phyloP scores from a whole-genome alignment of 2,329 filamentous ascomycete species.

The Emydomyces testavorans region DNA sequence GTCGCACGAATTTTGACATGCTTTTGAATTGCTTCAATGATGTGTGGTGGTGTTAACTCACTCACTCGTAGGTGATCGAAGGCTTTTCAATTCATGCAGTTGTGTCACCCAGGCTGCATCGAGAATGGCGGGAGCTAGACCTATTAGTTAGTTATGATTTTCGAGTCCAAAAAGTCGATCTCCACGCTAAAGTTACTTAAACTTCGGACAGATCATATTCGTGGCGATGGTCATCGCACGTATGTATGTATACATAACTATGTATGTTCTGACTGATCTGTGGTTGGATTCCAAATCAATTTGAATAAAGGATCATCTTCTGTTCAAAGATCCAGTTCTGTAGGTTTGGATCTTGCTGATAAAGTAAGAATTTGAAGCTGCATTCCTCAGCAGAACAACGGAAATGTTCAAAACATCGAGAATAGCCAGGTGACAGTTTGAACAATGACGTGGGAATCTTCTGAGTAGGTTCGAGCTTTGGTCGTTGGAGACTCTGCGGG shows the following conservation, averaged over 20 bases:
- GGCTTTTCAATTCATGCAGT: not conserved
- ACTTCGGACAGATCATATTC: slow-evolving; percentile 1
- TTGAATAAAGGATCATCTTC: too few relatives aligned
- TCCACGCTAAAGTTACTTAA: slow-evolving; percentile 2
- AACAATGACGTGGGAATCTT: slow-evolving; percentile 51
- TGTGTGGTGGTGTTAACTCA: too few relatives aligned
- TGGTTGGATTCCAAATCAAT: too few relatives aligned
- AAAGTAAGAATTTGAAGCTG: too few relatives aligned
- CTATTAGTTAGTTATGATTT: not conserved
- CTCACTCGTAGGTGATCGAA: not conserved
- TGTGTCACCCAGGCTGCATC: not conserved
- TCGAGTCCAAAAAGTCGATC: not conserved
- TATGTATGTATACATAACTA: too few relatives aligned
- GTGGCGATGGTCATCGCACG: not conserved
- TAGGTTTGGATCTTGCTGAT: too few relatives aligned
- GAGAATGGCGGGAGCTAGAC: not conserved
- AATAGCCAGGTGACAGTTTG: too few relatives aligned
- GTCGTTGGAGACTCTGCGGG: slow-evolving; percentile 47
- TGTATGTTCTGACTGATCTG: too few relatives aligned
- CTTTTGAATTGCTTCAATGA: too few relatives aligned
- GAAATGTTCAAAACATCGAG: too few relatives aligned
- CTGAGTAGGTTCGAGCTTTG: slow-evolving; percentile 55
- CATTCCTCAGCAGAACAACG: too few relatives aligned
- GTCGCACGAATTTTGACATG: slow-evolving; percentile 6
- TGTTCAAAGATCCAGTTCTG: too few relatives aligned